Conservation (phyloP, 2,329 filamentous ascomycete species). For the Fusarium compactum region DNA sequence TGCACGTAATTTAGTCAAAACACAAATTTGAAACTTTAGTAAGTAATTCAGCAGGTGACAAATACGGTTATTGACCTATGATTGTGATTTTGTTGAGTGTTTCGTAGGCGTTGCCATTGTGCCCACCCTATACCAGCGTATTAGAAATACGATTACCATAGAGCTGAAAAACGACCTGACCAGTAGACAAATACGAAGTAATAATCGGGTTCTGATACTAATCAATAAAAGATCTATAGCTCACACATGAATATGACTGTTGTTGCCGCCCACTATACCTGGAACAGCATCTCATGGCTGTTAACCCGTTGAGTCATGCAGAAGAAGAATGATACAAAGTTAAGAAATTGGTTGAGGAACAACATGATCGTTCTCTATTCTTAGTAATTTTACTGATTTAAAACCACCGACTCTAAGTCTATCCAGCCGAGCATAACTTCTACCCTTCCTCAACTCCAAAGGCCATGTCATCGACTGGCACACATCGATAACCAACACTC, state of each 20-base stretch:
- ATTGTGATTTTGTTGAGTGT: background rate
- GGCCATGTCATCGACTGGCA: conserved; percentile 24
- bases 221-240: background rate
- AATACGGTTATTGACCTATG: background rate
- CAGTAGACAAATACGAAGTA: no score
- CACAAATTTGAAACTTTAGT: background rate
- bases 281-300: background rate
- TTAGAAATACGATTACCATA: no score
- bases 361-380: conserved; percentile 22
- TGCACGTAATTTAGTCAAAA: background rate
- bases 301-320: background rate
- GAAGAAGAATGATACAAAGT: rapidly evolving
- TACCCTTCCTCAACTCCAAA: conserved; percentile 44
- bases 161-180: no score
- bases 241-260: background rate
- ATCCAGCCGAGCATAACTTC: conserved; percentile 32
- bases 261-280: background rate
- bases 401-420: conserved; percentile 33
- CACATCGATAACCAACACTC: conserved; percentile 34
- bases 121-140: background rate
- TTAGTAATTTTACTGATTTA: conserved; percentile 28
- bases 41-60: background rate
- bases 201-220: no score
- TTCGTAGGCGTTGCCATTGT: background rate
- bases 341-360: background rate